These are phyloP conservation scores for Argentina anserina DNA, from an alignment of 306 rosid species.

Conservation along the genomic window DNA sequence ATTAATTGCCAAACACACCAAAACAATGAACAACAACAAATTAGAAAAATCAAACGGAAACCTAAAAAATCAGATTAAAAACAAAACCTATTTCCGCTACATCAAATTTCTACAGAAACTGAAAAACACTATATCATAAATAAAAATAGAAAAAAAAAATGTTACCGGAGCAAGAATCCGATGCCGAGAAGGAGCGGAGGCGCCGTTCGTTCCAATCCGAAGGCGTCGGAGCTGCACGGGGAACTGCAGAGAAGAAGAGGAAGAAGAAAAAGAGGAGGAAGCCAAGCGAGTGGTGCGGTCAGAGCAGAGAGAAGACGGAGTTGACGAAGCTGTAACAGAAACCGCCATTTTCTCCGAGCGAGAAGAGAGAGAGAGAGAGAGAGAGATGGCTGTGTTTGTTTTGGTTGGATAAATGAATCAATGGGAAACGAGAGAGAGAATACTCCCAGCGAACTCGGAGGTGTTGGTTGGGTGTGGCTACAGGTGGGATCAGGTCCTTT, in stretches of 20 bases:
- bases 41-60: background rate
- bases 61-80: background rate
- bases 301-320: constrained; percentile 35
- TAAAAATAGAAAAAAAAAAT: background rate
- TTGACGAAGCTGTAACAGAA: constrained; percentile 46
- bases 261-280: constrained; percentile 17
- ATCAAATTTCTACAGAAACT: background rate
- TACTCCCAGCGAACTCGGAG: no score
- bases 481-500: background rate
- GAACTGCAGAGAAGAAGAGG: constrained; percentile 42
- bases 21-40: background rate
- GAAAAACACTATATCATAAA: background rate
- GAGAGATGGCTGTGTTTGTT: background rate
- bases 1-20: background rate
- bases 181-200: constrained; percentile 33
- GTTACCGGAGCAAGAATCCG: constrained; percentile 57
- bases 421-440: background rate
- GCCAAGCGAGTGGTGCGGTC: constrained; percentile 33
- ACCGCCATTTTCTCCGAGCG: constrained; percentile 50
- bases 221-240: constrained; percentile 40
- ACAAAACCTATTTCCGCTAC: background rate
- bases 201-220: constrained; percentile 30
- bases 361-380: background rate
- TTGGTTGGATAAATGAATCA: background rate
- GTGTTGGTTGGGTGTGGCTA: background rate